Conservation (phyloP, 2,329 filamentous ascomycete genomes). For the Macrophomina phaseolina region DNA sequence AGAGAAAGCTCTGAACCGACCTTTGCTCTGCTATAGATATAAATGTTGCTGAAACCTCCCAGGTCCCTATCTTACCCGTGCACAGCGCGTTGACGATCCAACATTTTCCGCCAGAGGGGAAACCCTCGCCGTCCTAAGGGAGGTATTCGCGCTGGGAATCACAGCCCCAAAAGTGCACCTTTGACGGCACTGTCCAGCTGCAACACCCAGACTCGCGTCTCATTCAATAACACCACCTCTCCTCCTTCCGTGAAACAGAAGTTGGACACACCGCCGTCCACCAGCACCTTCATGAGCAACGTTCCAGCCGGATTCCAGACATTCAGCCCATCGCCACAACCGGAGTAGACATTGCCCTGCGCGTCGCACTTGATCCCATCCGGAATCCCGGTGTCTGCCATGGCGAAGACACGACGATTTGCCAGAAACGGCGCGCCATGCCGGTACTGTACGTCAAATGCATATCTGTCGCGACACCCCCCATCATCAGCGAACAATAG, state of each 20-base stretch:
- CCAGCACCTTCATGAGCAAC: conserved; percentile 45
- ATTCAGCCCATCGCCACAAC: conserved; percentile 56
- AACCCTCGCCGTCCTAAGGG: too few species aligned
- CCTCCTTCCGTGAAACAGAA: conserved; percentile 56
- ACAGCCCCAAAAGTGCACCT: background rate
- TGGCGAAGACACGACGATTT: conserved; percentile 61
- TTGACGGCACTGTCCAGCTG: conserved; percentile 24
- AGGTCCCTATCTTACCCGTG: too few species aligned
- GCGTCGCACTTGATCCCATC: conserved; percentile 58
- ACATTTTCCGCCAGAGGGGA: background rate
- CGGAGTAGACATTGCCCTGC: conserved; percentile 61
- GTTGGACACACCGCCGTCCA: conserved; percentile 50
- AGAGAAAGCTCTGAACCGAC: too few species aligned
- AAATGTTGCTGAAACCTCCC: too few species aligned
- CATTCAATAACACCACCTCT: conserved; percentile 55
- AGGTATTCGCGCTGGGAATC: too few species aligned
- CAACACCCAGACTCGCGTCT: conserved; percentile 35
- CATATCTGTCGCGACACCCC: conserved; percentile 39
- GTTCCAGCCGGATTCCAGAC: conserved; percentile 54
- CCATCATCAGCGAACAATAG: too few species aligned
- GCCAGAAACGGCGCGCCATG: conserved; percentile 36
- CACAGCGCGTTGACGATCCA: background rate
- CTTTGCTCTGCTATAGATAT: too few species aligned
- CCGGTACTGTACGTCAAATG: conserved; percentile 50
- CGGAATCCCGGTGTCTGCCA: conserved; percentile 54